Percentiles rank a stretch among this genome's conserved stretches.
Conservation (phyloP, 2,329 filamentous ascomycete species). For the Cyclaneusma minus region DNA sequence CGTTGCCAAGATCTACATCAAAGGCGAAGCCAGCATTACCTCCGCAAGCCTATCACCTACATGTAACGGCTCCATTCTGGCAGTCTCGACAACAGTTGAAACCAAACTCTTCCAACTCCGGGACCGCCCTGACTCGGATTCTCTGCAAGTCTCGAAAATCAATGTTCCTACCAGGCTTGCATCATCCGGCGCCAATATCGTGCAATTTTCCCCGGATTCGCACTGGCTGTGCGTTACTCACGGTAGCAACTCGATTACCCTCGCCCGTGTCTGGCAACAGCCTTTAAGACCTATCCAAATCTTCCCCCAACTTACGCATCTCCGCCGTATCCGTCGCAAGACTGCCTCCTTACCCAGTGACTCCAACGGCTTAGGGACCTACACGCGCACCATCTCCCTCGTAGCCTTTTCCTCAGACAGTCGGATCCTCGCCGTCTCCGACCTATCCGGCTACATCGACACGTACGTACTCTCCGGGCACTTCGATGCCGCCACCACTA, state of each 20-base stretch:
- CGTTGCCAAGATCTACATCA: constrained; percentile 51
- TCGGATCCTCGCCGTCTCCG: constrained; percentile 61
- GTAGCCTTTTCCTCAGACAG: constrained; percentile 69
- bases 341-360: constrained; percentile 36
- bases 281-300: constrained; percentile 22
- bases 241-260: constrained; percentile 39
- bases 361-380: constrained; percentile 55
- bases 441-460: constrained; percentile 75
- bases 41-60: constrained; percentile 54
- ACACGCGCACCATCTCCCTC: constrained; percentile 62
- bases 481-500: constrained; percentile 28
- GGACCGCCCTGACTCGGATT: constrained; percentile 34
- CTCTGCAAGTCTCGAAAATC: constrained; percentile 56
- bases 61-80: constrained; percentile 60
- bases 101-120: constrained; percentile 65
- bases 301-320: constrained; percentile 27
- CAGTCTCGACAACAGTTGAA: constrained; percentile 58
- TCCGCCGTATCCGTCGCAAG: constrained; percentile 36
- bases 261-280: constrained; percentile 29
- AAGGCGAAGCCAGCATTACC: constrained; percentile 70
- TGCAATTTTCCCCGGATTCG: constrained; percentile 55
- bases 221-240: constrained; percentile 54
- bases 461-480: constrained; percentile 61
- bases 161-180: constrained; percentile 41
- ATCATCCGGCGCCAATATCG: constrained; percentile 47